Evolutionary conservation across 2,329 filamentous ascomycete species (phyloP).

Genomic region (Waltergamsia citrina): DNA sequence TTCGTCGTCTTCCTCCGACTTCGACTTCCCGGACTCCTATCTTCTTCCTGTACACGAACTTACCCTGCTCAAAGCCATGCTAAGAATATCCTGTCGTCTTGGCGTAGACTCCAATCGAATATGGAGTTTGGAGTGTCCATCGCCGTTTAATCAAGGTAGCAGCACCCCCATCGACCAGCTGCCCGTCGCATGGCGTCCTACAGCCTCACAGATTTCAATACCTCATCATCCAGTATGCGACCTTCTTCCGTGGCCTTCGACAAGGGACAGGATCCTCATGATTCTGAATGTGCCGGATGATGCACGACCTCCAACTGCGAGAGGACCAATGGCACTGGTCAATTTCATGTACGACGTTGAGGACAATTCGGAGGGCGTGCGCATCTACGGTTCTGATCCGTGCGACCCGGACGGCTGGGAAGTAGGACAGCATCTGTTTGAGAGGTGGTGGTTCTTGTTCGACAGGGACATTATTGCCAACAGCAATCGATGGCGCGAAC

Average conservation of each 20-base stretch:
- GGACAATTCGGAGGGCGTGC: slow-evolving; percentile 39
- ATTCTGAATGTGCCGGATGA: slow-evolving; percentile 38
- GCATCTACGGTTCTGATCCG: slow-evolving; percentile 39
- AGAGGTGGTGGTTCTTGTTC: slow-evolving; percentile 52
- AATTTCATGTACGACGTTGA: slow-evolving; percentile 49
- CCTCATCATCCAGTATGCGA: slow-evolving; percentile 50
- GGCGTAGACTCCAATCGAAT: slow-evolving; percentile 24
- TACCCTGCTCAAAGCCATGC: slow-evolving; percentile 33
- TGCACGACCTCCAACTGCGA: slow-evolving; percentile 34
- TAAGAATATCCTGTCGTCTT: slow-evolving; percentile 36
- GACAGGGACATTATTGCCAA: slow-evolving; percentile 41
- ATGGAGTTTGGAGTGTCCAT: slow-evolving; percentile 35
- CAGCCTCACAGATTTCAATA: slow-evolving; percentile 33
- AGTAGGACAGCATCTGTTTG: slow-evolving; percentile 47
- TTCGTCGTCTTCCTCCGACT: slow-evolving; percentile 9
- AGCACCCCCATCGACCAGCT: slow-evolving; percentile 24
- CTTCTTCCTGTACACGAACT: slow-evolving; percentile 37
- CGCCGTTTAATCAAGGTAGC: slow-evolving; percentile 30
- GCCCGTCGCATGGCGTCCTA: slow-evolving; percentile 39
- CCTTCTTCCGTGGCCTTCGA: slow-evolving; percentile 46
- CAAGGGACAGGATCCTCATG: slow-evolving; percentile 41
- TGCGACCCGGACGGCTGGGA: slow-evolving; percentile 43
- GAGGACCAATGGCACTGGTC: slow-evolving; percentile 34
- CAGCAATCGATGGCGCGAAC: slow-evolving; percentile 39
- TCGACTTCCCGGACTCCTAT: slow-evolving; percentile 34